Percentiles rank a stretch among this genome's conserved stretches.
These are phyloP conservation scores for Fomitopsis serialis DNA, from an alignment of 768 basidiomycete species.

Conservation along the genomic window DNA sequence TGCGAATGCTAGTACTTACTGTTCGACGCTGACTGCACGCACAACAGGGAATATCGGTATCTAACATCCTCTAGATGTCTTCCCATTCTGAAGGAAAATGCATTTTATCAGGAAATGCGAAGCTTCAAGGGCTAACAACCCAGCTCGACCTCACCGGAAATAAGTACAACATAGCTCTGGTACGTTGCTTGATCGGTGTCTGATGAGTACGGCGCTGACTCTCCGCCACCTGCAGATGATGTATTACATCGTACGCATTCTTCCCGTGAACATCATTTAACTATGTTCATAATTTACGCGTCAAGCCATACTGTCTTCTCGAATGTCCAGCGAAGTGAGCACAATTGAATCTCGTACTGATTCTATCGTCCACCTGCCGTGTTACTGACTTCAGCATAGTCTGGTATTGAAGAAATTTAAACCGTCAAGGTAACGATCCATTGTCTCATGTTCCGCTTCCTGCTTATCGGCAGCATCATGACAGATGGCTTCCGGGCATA, in stretches of 20 bases:
- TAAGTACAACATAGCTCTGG: slow-evolving; percentile 63
- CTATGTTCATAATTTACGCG: slow-evolving; percentile 1
- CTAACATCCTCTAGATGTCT: not conserved
- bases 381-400: slow-evolving; percentile 31
- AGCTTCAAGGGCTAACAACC: slow-evolving; percentile 41
- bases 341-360: slow-evolving; percentile 11
- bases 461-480: not conserved
- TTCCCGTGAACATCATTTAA: not conserved
- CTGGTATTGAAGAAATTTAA: slow-evolving; percentile 56
- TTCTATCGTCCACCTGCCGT: not conserved
- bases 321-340: slow-evolving; percentile 74
- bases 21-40: not conserved
- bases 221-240: slow-evolving; percentile 58
- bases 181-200: slow-evolving; percentile 23
- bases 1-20: not conserved
- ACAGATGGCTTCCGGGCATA: slow-evolving; percentile 61
- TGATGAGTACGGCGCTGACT: not conserved
- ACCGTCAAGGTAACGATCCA: slow-evolving; percentile 51
- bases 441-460: not conserved
- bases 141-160: slow-evolving; percentile 54
- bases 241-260: slow-evolving; percentile 57
- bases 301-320: slow-evolving; percentile 55
- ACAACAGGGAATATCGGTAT: slow-evolving; percentile 15
- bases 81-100: not conserved
- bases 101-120: slow-evolving; percentile 19